These are phyloP conservation scores for Odontarrhena argentea DNA, from an alignment of 345 rosid species.

Conservation along the genomic window DNA sequence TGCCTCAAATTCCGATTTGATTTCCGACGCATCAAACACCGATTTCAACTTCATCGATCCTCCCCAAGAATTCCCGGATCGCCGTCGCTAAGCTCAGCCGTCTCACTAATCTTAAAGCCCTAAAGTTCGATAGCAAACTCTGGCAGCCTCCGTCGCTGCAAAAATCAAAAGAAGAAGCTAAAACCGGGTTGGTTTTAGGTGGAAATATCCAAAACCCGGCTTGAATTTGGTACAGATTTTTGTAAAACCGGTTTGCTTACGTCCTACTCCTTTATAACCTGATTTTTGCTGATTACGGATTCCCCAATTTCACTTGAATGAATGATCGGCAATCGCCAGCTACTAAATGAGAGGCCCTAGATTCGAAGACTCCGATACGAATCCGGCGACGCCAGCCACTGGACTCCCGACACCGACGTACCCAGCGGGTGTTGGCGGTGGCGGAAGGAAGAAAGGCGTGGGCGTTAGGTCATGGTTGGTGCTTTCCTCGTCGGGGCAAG, in stretches of 20 bases:
- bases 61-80: not conserved
- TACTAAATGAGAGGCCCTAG: conserved; percentile 46
- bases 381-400: conserved; percentile 41
- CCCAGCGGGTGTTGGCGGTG: conserved; percentile 27
- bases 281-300: not conserved
- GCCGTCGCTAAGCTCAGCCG: conserved; percentile 20
- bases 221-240: too few relatives aligned
- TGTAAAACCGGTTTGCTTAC: conserved; percentile 9
- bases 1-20: conserved; percentile 57
- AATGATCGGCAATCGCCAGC: conserved; percentile 14
- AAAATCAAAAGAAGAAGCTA: not conserved
- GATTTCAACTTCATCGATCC: conserved; percentile 50
- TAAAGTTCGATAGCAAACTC: conserved; percentile 8
- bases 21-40: conserved; percentile 65
- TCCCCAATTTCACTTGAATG: not conserved
- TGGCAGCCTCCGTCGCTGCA: conserved; percentile 17
- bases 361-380: conserved; percentile 47
- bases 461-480: conserved; percentile 75
- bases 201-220: not conserved
- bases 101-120: conserved; percentile 23
- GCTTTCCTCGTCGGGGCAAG: conserved; percentile 59
- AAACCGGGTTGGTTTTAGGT: not conserved
- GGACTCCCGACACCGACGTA: conserved; percentile 32
- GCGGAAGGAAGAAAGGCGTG: conserved; percentile 61
- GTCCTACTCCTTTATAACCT: not conserved